Evolutionary conservation across 805 yeast species (phyloP).

Genomic region (Monosporozyma aquatica): DNA sequence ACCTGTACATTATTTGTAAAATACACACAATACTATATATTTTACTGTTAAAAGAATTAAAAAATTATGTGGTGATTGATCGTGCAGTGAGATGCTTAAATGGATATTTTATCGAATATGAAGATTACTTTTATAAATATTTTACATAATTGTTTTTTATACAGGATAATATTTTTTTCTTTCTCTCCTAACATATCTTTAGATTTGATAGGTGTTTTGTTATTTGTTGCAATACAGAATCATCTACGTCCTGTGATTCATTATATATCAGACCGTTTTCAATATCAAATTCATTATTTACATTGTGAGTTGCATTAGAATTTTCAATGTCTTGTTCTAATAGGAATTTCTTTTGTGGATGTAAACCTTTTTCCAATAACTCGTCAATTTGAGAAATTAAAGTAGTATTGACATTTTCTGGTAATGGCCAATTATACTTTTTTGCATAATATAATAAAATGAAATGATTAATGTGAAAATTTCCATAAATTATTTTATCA

Average conservation of each 20-base stretch:
- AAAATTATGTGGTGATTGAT: too few relatives aligned
- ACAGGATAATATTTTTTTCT: too few relatives aligned
- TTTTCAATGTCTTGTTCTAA: background rate
- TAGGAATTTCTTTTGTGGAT: background rate
- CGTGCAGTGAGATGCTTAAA: too few relatives aligned
- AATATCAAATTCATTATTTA: too few relatives aligned
- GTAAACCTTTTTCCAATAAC: background rate
- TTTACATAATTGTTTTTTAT: too few relatives aligned
- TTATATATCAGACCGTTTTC: background rate
- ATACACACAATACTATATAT: background rate
- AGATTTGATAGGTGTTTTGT: too few relatives aligned
- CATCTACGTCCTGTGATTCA: background rate
- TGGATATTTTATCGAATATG: background rate
- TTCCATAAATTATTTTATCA: conserved; percentile 16
- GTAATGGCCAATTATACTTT: background rate
- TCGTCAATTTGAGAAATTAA: background rate
- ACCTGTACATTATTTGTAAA: conserved; percentile 1
- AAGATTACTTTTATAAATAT: too few relatives aligned
- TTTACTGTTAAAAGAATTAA: background rate
- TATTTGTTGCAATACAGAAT: background rate
- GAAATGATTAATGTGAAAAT: conserved; percentile 18
- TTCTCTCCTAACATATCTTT: too few relatives aligned
- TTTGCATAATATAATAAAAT: conserved; percentile 10
- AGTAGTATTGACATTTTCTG: background rate
- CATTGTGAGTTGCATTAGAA: too few relatives aligned